A percentile compares a stretch with the other conserved stretches of the same genome.
Conservation (phyloP, 306 rosid genomes). For the Leucaena leucocephala region DNA sequence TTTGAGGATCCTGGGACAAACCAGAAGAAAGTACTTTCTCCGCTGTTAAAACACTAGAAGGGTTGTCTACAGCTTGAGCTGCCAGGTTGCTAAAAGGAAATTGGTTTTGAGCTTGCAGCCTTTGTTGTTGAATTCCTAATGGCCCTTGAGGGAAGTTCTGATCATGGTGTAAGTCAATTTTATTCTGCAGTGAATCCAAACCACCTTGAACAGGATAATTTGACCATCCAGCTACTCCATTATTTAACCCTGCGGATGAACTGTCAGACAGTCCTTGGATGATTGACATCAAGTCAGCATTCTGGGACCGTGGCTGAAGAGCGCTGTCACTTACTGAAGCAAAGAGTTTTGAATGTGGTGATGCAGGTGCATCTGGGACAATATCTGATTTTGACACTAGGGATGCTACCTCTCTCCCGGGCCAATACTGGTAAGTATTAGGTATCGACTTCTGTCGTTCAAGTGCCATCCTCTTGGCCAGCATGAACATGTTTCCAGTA, state of each 20-base stretch:
- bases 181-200: conserved; percentile 61
- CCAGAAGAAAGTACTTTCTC: conserved; percentile 75
- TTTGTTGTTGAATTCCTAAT: conserved; percentile 79
- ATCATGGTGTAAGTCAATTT: conserved; percentile 66
- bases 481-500: conserved; percentile 52
- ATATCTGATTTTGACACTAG: conserved; percentile 59
- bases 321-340: conserved; percentile 59
- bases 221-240: conserved; percentile 64
- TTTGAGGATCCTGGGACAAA: conserved; percentile 80
- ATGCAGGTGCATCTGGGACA: conserved; percentile 47
- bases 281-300: conserved; percentile 67
- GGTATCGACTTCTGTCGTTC: conserved; percentile 78
- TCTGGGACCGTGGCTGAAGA: conserved; percentile 62
- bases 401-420: conserved; percentile 64
- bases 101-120: conserved; percentile 66
- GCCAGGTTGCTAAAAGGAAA: conserved; percentile 55
- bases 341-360: conserved; percentile 55
- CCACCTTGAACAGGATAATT: conserved; percentile 66
- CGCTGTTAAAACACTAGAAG: conserved; percentile 55
- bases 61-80: conserved; percentile 64
- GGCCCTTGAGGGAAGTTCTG: conserved; percentile 68
- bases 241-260: conserved; percentile 59
- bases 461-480: conserved; percentile 81
- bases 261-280: conserved; percentile 73
- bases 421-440: conserved; percentile 72